These are phyloP conservation scores for Ilyonectria mors-panacis DNA, from an alignment of 2,329 filamentous ascomycete genomes.

Conservation along the genomic window DNA sequence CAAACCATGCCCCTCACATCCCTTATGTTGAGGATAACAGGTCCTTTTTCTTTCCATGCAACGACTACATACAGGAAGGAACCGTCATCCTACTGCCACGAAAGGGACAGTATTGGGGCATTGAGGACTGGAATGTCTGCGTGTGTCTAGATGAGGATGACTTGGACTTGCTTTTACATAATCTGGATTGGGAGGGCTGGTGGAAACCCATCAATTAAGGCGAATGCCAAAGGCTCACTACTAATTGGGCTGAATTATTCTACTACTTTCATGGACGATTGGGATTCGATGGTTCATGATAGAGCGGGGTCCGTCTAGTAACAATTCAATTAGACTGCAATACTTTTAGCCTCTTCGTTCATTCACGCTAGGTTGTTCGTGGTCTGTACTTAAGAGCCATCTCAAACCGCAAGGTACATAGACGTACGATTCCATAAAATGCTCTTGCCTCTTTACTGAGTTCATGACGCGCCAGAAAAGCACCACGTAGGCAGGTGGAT, in stretches of 20 bases:
- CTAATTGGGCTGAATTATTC: no score
- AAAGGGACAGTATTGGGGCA: conserved; percentile 1
- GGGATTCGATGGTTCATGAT: no score
- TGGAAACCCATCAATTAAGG: background rate
- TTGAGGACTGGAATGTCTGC: conserved; percentile 32
- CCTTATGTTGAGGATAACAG: conserved; percentile 18
- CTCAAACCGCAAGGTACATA: no score
- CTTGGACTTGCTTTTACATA: conserved; percentile 11
- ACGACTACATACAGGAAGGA: conserved; percentile 33
- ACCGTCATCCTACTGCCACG: conserved; percentile 41
- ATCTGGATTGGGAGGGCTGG: conserved; percentile 23
- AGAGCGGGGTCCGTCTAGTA: no score
- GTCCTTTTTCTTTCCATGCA: conserved; percentile 34
- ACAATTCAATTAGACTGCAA: no score
- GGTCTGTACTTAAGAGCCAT: no score
- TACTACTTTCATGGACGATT: background rate
- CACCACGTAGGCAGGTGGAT: no score
- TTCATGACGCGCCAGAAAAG: no score
- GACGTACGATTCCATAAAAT: no score
- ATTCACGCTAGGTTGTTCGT: no score
- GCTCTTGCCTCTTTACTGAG: no score
- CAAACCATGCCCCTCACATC: conserved; percentile 11
- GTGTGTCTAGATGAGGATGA: conserved; percentile 32
- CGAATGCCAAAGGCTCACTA: background rate
- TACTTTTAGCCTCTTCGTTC: no score